These are phyloP conservation scores for Blastocystis sp. DNA, from an alignment of 352 stramenopile genomes.

Conservation along the genomic window DNA sequence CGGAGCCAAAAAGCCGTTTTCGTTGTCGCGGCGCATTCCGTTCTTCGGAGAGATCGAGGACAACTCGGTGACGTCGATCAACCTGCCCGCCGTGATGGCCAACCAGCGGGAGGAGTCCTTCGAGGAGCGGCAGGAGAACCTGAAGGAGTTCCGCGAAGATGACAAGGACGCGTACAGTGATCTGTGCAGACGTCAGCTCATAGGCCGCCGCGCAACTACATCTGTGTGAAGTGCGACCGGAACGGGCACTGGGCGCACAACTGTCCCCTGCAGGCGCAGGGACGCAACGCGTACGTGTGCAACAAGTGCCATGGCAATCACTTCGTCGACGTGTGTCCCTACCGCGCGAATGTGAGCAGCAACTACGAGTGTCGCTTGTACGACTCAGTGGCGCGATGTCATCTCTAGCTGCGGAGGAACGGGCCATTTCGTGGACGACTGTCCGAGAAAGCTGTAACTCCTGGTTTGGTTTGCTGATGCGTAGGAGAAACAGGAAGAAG, in stretches of 20 bases:
- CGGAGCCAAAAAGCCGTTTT: slow-evolving; percentile 10
- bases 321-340: slow-evolving; percentile 50
- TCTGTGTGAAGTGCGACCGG: slow-evolving; percentile 23
- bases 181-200: neutral
- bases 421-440: slow-evolving; percentile 36
- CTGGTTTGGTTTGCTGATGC: neutral
- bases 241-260: slow-evolving; percentile 58
- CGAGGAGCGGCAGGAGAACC: slow-evolving; percentile 13
- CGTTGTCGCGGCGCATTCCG: neutral
- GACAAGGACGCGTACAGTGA: slow-evolving; percentile 8
- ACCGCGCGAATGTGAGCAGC: slow-evolving; percentile 17
- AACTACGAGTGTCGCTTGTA: slow-evolving; percentile 43
- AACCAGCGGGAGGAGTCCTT: slow-evolving; percentile 3
- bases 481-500: slow-evolving; percentile 47
- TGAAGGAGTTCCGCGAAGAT: slow-evolving; percentile 27
- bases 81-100: neutral
- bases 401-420: slow-evolving; percentile 53
- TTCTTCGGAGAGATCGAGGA: slow-evolving; percentile 21
- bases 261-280: neutral
- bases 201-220: slow-evolving; percentile 61
- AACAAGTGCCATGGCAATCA: slow-evolving; percentile 29
- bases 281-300: slow-evolving; percentile 16
- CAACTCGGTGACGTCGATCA: neutral
- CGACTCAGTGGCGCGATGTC: neutral
- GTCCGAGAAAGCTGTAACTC: slow-evolving; percentile 31